Evolutionary conservation across 495 filamentous ascomycete genomes (phyloP), one percentile per base, ranked within the genome.

Genomic region (Xylaria telfairii): DNA sequence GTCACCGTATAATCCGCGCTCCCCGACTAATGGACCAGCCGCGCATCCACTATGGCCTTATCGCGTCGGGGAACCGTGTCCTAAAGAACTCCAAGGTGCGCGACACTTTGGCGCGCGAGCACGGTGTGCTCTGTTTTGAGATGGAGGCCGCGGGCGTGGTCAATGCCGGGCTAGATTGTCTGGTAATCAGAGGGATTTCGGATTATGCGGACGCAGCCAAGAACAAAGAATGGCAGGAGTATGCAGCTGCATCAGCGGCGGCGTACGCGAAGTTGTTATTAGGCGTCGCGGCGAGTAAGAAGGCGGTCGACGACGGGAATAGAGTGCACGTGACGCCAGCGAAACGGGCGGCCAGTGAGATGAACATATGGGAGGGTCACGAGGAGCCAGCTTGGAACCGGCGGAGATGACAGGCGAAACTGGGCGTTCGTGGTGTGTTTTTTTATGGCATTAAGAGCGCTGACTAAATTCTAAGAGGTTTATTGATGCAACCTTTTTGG

Each of bases 161-260:
- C 62, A 70, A 76, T 9, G 21, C 67, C 46, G 37, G n/a, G 19
- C 67, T 78, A 19, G 69, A 67, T 26, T 76, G 74, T 41, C 17
- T 75, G 0, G 78, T 82, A 3, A 81, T 85, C 57, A 72, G 80
- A 28, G 82, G 83, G 0, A 82, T 84, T 46, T 81, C 77, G 42
- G 79, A 86, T 67, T 84, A 84, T 72, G 71, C 72, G 0, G 80
- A 84, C 67, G 70, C 72, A 4, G 76, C 81, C 46, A 81, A 81
- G 74, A 81, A 79, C 64, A 71, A 80, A 7, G 4, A 42, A 13
- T 78, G 76, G 76, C 72, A 75, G 21, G 39, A 57, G 15, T 72
- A 77, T 59, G 76, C 74, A 6, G 71, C 75, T 17, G 64, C 69
- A 0, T 61, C 67, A 6, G 73, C 68, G 0, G 76, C 76, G 13